Percentiles rank a stretch among this genome's conserved stretches.
These are phyloP conservation scores for Thermothielavioides terrestris DNA, from an alignment of 495 filamentous ascomycete genomes.

Conservation along the genomic window DNA sequence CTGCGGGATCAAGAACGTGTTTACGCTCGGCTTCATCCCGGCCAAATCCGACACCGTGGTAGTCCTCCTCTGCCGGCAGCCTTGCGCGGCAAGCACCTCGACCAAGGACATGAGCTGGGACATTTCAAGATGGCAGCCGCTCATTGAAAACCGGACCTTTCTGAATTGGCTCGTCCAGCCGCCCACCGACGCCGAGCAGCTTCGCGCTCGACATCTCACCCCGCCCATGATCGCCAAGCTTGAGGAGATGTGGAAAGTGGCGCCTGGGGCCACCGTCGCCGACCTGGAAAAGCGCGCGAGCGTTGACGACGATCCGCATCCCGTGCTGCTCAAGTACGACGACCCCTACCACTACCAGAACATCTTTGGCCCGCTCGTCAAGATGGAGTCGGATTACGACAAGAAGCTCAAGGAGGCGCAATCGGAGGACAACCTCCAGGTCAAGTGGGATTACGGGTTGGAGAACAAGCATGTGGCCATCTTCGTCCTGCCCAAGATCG, in stretches of 20 bases:
- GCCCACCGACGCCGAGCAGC: slow-evolving; percentile 89
- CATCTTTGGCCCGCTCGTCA: slow-evolving; percentile 94
- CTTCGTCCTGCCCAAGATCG: slow-evolving; percentile 93
- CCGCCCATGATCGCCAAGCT: slow-evolving; percentile 94
- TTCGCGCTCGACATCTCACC: slow-evolving; percentile 86
- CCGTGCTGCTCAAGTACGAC: slow-evolving; percentile 89
- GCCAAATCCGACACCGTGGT: slow-evolving; percentile 98
- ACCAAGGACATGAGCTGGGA: slow-evolving; percentile 99
- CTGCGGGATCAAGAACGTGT: slow-evolving; percentile 98
- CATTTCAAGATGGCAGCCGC: slow-evolving; percentile 91
- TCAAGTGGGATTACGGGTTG: slow-evolving; percentile 91
- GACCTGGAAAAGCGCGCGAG: slow-evolving; percentile 91
- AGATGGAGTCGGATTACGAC: slow-evolving; percentile 99
- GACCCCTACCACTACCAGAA: slow-evolving; percentile 99
- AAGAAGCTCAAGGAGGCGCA: slow-evolving; percentile 98
- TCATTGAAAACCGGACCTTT: slow-evolving; percentile 96
- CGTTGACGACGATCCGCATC: slow-evolving; percentile 90
- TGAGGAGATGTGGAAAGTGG: slow-evolving; percentile 99
- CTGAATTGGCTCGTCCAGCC: slow-evolving; percentile 85
- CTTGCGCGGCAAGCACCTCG: slow-evolving; percentile 86
- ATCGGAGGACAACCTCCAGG: slow-evolving; percentile 86
- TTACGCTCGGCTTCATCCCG: slow-evolving; percentile 98
- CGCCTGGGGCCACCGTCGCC: slow-evolving; percentile 76
- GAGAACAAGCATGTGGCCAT: slow-evolving; percentile 98
- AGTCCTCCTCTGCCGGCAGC: slow-evolving; percentile 91